These are phyloP conservation scores for Calocybe gambosa DNA, from an alignment of 1,284 basidiomycete genomes.

Conservation along the genomic window DNA sequence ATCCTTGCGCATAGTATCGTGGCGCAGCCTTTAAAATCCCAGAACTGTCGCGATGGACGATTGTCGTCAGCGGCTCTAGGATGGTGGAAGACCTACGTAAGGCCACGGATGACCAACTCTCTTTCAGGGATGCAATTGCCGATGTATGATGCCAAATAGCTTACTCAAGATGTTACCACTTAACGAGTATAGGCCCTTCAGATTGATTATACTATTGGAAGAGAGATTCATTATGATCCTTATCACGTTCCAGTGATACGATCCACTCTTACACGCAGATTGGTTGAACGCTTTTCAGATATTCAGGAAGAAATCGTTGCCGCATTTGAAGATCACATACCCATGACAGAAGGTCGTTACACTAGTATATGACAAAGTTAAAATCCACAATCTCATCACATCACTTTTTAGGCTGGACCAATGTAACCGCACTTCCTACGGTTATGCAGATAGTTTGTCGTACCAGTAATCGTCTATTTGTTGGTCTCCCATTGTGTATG, in stretches of 20 bases:
- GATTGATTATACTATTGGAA: conserved; percentile 23
- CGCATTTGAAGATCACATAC: background rate
- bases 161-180: background rate
- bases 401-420: conserved; percentile 32
- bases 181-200: conserved; percentile 19
- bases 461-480: conserved; percentile 31
- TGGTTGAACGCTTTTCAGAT: background rate
- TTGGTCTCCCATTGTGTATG: conserved; percentile 35
- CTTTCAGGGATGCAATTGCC: conserved; percentile 4
- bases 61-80: conserved; percentile 7
- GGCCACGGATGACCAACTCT: conserved; percentile 8
- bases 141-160: conserved; percentile 2
- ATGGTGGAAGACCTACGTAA: conserved; percentile 11
- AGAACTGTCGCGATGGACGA: conserved; percentile 5
- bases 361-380: background rate
- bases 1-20: conserved; percentile 16
- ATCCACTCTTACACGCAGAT: background rate
- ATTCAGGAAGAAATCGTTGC: background rate
- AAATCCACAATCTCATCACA: conserved; percentile 3
- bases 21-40: conserved; percentile 6
- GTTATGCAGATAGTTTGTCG: conserved; percentile 28
- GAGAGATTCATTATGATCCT: conserved; percentile 18
- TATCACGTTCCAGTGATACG: conserved; percentile 22
- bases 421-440: conserved; percentile 24
- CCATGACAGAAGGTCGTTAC: background rate